These are phyloP conservation scores for Epichloe baconii DNA, from an alignment of 2,329 filamentous ascomycete genomes.

Conservation along the genomic window DNA sequence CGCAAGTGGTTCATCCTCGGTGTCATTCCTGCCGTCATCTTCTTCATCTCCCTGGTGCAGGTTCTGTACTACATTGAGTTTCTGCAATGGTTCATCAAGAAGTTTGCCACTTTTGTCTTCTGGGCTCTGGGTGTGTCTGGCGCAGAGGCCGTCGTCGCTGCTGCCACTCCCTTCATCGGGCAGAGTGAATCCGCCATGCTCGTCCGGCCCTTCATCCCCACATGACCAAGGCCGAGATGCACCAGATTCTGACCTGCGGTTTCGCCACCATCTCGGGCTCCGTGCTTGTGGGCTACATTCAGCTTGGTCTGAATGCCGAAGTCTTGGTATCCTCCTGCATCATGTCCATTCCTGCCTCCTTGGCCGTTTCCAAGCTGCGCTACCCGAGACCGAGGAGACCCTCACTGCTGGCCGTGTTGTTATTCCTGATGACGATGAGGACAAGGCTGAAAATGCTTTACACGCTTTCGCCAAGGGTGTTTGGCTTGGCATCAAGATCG, in stretches of 20 bases:
- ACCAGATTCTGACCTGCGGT: conserved; percentile 85
- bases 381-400: conserved; percentile 78
- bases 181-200: conserved; percentile 92
- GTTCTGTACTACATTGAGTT: conserved; percentile 70
- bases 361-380: conserved; percentile 79
- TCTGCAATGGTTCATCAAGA: conserved; percentile 79
- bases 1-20: conserved; percentile 57
- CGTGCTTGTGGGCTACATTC: conserved; percentile 75
- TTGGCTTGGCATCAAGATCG: conserved; percentile 78
- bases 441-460: conserved; percentile 65
- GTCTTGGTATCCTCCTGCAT: conserved; percentile 84
- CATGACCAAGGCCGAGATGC: conserved; percentile 75
- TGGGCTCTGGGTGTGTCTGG: conserved; percentile 79
- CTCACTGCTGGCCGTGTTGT: conserved; percentile 71
- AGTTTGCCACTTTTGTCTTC: conserved; percentile 85
- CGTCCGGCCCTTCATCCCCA: conserved; percentile 74
- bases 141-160: conserved; percentile 84
- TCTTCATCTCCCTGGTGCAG: conserved; percentile 89
- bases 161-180: conserved; percentile 86
- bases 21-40: conserved; percentile 86
- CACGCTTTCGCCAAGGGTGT: conserved; percentile 78
- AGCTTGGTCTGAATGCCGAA: conserved; percentile 69
- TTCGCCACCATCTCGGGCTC: conserved; percentile 88
- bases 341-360: conserved; percentile 87
- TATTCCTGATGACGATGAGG: conserved; percentile 65